Conservation (phyloP, 495 filamentous ascomycete genomes). For the Neurospora sp. region DNA sequence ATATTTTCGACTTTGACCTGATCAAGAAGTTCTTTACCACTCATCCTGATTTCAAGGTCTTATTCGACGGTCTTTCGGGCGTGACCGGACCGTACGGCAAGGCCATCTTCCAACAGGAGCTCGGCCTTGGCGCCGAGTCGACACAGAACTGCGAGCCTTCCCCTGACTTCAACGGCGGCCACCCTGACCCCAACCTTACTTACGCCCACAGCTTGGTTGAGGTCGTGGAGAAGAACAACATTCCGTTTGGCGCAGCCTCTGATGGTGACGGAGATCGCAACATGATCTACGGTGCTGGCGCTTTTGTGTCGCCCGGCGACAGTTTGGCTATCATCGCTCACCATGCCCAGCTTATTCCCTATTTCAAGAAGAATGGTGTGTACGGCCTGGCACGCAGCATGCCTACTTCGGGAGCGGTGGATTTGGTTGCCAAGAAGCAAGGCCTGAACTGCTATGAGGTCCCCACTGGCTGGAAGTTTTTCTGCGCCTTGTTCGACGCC, state of each 20-base stretch:
- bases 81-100: conserved; percentile 93
- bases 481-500: conserved; percentile 95
- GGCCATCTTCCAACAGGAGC: conserved; percentile 88
- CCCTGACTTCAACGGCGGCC: conserved; percentile 91
- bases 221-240: conserved; percentile 77
- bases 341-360: conserved; percentile 88
- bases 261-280: conserved; percentile 98
- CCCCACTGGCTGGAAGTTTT: conserved; percentile 99
- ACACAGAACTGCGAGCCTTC: conserved; percentile 89
- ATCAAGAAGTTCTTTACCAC: conserved; percentile 84
- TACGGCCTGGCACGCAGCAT: conserved; percentile 92
- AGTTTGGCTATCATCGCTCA: conserved; percentile 96
- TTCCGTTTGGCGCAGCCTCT: conserved; percentile 92
- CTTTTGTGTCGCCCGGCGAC: conserved; percentile 94
- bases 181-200: conserved; percentile 97
- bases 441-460: conserved; percentile 91
- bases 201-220: conserved; percentile 94
- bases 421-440: conserved; percentile 89
- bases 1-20: conserved; percentile 93
- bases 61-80: conserved; percentile 90
- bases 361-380: conserved; percentile 94
- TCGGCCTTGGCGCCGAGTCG: conserved; percentile 64
- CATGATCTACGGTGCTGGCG: conserved; percentile 98
- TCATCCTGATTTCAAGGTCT: conserved; percentile 87
- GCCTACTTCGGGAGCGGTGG: conserved; percentile 92